A percentile compares a stretch with the other conserved stretches of the same genome.
These are phyloP conservation scores for Candida dendrica DNA, from an alignment of 805 yeast genomes.

Conservation along the genomic window DNA sequence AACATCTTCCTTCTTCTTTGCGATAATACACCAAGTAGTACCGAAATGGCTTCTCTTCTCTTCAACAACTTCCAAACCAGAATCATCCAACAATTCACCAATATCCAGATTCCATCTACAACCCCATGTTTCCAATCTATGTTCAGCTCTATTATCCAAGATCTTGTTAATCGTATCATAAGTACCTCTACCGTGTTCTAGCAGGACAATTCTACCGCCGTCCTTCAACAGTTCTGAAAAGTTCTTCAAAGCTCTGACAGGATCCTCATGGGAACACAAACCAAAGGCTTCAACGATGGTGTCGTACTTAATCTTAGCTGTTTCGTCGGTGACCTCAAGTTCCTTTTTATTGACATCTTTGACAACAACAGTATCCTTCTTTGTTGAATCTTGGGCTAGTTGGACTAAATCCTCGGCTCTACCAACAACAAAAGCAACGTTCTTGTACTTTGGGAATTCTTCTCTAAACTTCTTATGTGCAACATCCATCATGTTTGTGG, in stretches of 20 bases:
- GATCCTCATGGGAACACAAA: constrained; percentile 91
- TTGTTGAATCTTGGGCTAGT: constrained; percentile 34
- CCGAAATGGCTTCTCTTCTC: constrained; percentile 84
- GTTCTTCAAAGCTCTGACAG: constrained; percentile 70
- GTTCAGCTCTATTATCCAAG: constrained; percentile 75
- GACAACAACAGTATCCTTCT: constrained; percentile 11
- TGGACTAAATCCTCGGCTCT: constrained; percentile 74
- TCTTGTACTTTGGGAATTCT: constrained; percentile 55
- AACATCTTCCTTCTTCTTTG: constrained; percentile 67
- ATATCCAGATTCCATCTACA: constrained; percentile 97
- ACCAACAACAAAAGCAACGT: constrained; percentile 85
- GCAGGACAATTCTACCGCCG: constrained; percentile 77
- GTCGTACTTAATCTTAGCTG: constrained; percentile 58
- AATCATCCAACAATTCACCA: constrained; percentile 74
- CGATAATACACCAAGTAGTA: constrained; percentile 81
- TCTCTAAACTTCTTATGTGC: constrained; percentile 68
- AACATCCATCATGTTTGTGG: constrained; percentile 77
- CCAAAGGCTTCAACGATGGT: constrained; percentile 94
- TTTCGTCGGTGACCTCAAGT: constrained; percentile 17
- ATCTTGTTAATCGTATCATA: constrained; percentile 72
- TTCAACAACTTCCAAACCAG: constrained; percentile 77
- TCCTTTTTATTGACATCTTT: constrained; percentile 19
- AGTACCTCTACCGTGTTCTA: constrained; percentile 90
- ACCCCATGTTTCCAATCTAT: constrained; percentile 87
- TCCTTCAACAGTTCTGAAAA: constrained; percentile 73